Conservation (phyloP, 2,329 filamentous ascomycete species). For the Cladosporium velox region DNA sequence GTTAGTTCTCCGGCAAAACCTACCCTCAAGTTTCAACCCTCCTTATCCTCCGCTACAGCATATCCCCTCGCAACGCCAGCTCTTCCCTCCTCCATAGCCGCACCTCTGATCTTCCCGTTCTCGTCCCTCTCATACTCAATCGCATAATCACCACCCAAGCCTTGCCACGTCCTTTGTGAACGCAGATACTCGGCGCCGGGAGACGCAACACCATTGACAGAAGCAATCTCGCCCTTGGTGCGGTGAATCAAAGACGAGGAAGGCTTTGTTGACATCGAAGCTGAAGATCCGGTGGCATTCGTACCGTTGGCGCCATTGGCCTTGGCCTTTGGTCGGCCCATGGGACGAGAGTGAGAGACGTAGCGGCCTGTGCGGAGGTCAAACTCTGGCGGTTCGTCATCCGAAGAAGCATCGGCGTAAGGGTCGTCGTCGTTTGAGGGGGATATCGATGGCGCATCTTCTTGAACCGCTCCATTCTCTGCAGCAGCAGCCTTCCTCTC, state of each 20-base stretch:
- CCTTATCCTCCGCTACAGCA: constrained; percentile 63
- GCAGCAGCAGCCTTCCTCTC: constrained; percentile 35
- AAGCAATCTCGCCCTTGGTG: constrained; percentile 70
- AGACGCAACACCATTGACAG: constrained; percentile 82
- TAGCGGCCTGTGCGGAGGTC: constrained; percentile 87
- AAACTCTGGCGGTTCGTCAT: constrained; percentile 73
- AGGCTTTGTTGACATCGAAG: constrained; percentile 20
- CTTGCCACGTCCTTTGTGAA: constrained; percentile 84
- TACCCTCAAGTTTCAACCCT: constrained; percentile 18
- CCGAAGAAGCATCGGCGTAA: constrained; percentile 53
- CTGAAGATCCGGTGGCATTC: too few species aligned
- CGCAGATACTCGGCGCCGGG: constrained; percentile 87
- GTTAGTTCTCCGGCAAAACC: background rate
- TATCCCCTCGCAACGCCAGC: constrained; percentile 90
- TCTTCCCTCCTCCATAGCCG: constrained; percentile 78
- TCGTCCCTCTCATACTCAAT: constrained; percentile 61
- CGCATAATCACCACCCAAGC: constrained; percentile 82
- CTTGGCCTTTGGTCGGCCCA: constrained; percentile 44
- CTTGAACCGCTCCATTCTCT: background rate
- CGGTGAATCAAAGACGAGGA: constrained; percentile 63
- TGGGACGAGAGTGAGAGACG: constrained; percentile 74
- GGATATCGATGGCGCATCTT: constrained; percentile 47
- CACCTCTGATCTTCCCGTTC: constrained; percentile 53
- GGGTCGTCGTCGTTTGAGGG: constrained; percentile 59
- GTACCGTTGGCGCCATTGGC: constrained; percentile 28